Evolutionary conservation across 306 rosid genomes (phyloP).

Genomic region (Benincasa hispida): DNA sequence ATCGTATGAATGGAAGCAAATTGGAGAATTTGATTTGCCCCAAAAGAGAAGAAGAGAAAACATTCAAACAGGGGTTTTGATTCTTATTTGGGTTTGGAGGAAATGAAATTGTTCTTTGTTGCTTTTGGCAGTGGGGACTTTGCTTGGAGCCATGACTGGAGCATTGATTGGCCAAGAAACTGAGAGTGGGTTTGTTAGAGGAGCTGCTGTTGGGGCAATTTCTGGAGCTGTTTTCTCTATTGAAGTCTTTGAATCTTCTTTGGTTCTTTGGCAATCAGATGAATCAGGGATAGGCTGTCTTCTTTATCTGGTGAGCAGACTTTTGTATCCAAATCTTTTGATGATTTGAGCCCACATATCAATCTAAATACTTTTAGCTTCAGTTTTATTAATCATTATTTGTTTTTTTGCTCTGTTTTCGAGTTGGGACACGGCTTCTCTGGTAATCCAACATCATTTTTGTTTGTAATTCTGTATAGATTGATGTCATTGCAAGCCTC

Average conservation of each 20-base stretch:
- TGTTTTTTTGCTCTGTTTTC: neutral
- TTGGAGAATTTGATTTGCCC: neutral
- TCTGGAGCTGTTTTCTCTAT: slow-evolving; percentile 99
- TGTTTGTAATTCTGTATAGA: slow-evolving; percentile 33
- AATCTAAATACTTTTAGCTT: neutral
- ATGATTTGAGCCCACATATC: neutral
- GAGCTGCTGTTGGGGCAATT: slow-evolving; percentile 98
- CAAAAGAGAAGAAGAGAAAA: neutral
- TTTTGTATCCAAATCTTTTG: slow-evolving; percentile 1
- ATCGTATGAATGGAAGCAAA: neutral
- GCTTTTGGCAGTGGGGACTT: slow-evolving; percentile 44
- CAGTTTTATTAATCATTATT: neutral
- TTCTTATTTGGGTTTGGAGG: neutral
- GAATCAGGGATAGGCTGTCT: slow-evolving; percentile 96
- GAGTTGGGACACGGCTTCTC: neutral
- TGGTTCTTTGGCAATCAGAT: slow-evolving; percentile 97
- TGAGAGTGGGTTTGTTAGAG: slow-evolving; percentile 94
- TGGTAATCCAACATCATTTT: neutral
- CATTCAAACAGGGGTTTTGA: neutral
- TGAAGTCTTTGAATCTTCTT: slow-evolving; percentile 95
- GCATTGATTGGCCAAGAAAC: slow-evolving; percentile 99
- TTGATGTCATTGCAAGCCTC: slow-evolving; percentile 93
- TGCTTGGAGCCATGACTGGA: slow-evolving; percentile 93
- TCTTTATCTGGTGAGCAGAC: slow-evolving; percentile 67
- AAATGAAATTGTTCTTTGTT: slow-evolving; percentile 10